A percentile compares a stretch with the other conserved stretches of the same genome.
Evolutionary conservation across 164 flowering plant genomes (phyloP).

Genomic region (Nymphaea thermarum): DNA sequence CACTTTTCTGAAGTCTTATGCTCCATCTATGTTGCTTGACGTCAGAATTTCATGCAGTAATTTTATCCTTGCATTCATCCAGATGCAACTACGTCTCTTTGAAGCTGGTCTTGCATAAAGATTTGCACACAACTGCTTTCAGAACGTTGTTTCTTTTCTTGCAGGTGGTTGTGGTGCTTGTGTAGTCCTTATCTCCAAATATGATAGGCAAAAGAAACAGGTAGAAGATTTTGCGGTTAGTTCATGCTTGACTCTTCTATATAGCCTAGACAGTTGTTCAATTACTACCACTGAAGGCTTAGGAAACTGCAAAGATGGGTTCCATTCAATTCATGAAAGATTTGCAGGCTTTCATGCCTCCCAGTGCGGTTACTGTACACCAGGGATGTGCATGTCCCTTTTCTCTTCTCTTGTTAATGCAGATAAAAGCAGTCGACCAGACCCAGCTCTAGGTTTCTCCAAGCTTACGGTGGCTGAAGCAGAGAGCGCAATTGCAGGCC

Average conservation of each 20-base stretch:
- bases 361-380: slow-evolving; percentile 95
- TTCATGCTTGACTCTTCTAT: slow-evolving; percentile 85
- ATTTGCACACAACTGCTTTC: neutral
- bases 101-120: too few species aligned
- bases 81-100: too few species aligned
- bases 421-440: slow-evolving; percentile 36
- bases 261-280: slow-evolving; percentile 66
- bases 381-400: slow-evolving; percentile 88
- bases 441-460: slow-evolving; percentile 61
- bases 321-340: slow-evolving; percentile 78
- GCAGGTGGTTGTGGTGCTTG: slow-evolving; percentile 98
- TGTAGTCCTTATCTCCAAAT: slow-evolving; percentile 72
- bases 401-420: slow-evolving; percentile 67
- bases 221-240: slow-evolving; percentile 57
- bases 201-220: slow-evolving; percentile 39
- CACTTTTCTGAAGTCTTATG: too few species aligned
- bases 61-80: too few species aligned
- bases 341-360: slow-evolving; percentile 88
- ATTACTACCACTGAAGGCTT: slow-evolving; percentile 86
- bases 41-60: too few species aligned
- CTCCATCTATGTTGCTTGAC: too few species aligned
- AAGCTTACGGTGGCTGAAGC: slow-evolving; percentile 63
- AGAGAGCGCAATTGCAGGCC: slow-evolving; percentile 64
- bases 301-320: slow-evolving; percentile 70
- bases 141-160: slow-evolving; percentile 1